Conservation (phyloP, 2,329 filamentous ascomycete species). For the Pyrenochaeta sp. region DNA sequence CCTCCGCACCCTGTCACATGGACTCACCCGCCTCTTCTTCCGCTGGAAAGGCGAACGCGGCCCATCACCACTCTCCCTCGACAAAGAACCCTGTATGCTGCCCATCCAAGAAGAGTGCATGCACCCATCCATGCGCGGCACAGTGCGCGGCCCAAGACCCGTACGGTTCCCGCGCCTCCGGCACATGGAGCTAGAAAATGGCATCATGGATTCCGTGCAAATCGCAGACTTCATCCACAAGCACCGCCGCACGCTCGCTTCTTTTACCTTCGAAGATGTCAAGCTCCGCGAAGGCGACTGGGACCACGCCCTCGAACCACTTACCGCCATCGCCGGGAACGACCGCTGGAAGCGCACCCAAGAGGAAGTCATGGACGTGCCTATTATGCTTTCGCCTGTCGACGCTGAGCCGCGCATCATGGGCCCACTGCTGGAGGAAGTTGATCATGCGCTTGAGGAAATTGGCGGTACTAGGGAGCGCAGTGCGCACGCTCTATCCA, state of each 20-base stretch:
- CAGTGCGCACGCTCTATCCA: conserved; percentile 33
- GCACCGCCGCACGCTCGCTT: conserved; percentile 72
- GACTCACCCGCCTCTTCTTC: conserved; percentile 75
- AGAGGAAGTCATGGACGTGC: conserved; percentile 52
- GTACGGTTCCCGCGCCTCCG: conserved; percentile 71
- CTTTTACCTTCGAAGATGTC: conserved; percentile 83
- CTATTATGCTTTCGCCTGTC: conserved; percentile 46
- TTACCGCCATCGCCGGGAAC: conserved; percentile 58
- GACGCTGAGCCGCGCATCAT: conserved; percentile 44
- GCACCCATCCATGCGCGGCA: conserved; percentile 41
- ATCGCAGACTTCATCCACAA: conserved; percentile 71
- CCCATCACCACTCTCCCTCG: conserved; percentile 74
- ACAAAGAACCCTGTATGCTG: conserved; percentile 73
- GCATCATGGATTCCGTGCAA: conserved; percentile 73
- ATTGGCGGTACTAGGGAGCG: conserved; percentile 21
- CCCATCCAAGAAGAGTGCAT: conserved; percentile 52
- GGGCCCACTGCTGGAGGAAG: conserved; percentile 43
- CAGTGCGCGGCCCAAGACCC: conserved; percentile 49
- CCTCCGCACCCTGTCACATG: conserved; percentile 71
- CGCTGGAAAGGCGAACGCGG: conserved; percentile 77
- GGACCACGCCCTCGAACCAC: conserved; percentile 81
- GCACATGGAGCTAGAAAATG: conserved; percentile 75
- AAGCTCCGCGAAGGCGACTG: conserved; percentile 74
- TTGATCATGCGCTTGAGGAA: conserved; percentile 35
- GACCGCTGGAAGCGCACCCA: conserved; percentile 53